Percentiles rank a stretch among this genome's conserved stretches.
Evolutionary conservation across 78 protist genomes (phyloP).

Genomic region (Emiliania huxleyi): DNA sequence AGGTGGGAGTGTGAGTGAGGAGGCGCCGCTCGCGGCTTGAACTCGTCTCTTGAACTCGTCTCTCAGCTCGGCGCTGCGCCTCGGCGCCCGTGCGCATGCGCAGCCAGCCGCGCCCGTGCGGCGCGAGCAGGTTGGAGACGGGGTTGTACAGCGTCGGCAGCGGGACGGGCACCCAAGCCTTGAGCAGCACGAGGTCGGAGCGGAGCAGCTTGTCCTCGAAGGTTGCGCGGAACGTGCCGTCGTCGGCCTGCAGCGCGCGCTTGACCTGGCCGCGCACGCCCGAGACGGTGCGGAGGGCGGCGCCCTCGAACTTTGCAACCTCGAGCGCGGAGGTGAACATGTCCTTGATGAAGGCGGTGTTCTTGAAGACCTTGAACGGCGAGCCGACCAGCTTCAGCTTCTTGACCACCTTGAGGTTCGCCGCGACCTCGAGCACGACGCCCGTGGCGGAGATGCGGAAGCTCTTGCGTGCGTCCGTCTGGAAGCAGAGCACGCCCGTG

Average conservation of each 20-base stretch:
- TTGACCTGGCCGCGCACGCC: slow-evolving; percentile 97
- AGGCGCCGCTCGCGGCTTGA: no score
- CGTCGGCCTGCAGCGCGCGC: slow-evolving; percentile 68
- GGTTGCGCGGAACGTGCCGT: slow-evolving; percentile 94
- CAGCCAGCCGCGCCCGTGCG: neutral
- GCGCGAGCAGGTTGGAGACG: slow-evolving; percentile 72
- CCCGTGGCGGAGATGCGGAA: slow-evolving; percentile 96
- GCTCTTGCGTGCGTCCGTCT: neutral
- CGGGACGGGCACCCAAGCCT: slow-evolving; percentile 92
- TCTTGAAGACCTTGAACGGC: slow-evolving; percentile 86
- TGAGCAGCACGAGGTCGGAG: slow-evolving; percentile 89
- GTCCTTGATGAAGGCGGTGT: slow-evolving; percentile 91
- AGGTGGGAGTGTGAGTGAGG: no score
- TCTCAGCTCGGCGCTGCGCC: no score
- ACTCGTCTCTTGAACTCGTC: no score
- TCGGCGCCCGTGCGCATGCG: slow-evolving; percentile 35
- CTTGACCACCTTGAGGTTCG: slow-evolving; percentile 82
- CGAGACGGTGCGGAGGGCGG: slow-evolving; percentile 94
- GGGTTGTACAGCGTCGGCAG: slow-evolving; percentile 89
- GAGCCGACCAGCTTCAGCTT: slow-evolving; percentile 95
- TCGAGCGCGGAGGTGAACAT: slow-evolving; percentile 56
- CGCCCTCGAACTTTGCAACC: slow-evolving; percentile 96
- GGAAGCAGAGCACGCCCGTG: slow-evolving; percentile 75
- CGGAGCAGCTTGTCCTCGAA: slow-evolving; percentile 93
- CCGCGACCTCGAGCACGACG: slow-evolving; percentile 82